Conservation (phyloP, 2,329 filamentous ascomycete genomes). For the Sporothrix mexicana region DNA sequence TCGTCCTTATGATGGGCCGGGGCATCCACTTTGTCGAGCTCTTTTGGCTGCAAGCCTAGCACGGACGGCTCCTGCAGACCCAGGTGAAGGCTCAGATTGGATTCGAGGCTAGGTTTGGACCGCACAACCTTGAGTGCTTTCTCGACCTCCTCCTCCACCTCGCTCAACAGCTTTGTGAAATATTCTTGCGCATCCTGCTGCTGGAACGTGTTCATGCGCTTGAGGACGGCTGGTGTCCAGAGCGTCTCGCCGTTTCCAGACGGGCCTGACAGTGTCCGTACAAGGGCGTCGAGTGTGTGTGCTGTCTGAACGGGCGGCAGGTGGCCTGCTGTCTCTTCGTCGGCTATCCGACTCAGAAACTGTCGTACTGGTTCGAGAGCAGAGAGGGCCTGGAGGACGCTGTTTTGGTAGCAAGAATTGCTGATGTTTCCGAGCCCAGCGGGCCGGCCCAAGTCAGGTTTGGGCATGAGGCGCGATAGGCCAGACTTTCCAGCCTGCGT, state of each 20-base stretch:
- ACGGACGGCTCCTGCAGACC: neutral
- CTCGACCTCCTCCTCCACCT: constrained; percentile 77
- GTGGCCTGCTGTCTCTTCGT: constrained; percentile 43
- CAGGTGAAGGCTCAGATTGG: constrained; percentile 39
- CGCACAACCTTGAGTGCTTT: constrained; percentile 51
- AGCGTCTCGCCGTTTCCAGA: constrained; percentile 75
- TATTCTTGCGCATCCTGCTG: constrained; percentile 99
- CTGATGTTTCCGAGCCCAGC: constrained; percentile 86
- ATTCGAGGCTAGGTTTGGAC: constrained; percentile 50
- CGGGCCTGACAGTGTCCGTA: constrained; percentile 71
- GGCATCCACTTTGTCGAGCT: neutral
- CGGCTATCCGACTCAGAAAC: constrained; percentile 63
- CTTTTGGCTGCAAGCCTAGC: neutral
- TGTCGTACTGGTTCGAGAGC: constrained; percentile 72
- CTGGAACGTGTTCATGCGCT: constrained; percentile 92
- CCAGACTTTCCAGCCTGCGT: constrained; percentile 62
- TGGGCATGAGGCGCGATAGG: constrained; percentile 41
- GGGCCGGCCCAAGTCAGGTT: constrained; percentile 52
- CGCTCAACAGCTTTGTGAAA: constrained; percentile 85
- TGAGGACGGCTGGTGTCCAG: constrained; percentile 81
- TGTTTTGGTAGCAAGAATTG: constrained; percentile 98
- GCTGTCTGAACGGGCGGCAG: constrained; percentile 47
- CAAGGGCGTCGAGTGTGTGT: constrained; percentile 65
- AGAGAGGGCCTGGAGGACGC: constrained; percentile 83
- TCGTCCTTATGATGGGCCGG: no score